A percentile compares a stretch with the other conserved stretches of the same genome.
phyloP scores from a whole-genome alignment of 768 basidiomycete species.

The Vararia minispora region DNA sequence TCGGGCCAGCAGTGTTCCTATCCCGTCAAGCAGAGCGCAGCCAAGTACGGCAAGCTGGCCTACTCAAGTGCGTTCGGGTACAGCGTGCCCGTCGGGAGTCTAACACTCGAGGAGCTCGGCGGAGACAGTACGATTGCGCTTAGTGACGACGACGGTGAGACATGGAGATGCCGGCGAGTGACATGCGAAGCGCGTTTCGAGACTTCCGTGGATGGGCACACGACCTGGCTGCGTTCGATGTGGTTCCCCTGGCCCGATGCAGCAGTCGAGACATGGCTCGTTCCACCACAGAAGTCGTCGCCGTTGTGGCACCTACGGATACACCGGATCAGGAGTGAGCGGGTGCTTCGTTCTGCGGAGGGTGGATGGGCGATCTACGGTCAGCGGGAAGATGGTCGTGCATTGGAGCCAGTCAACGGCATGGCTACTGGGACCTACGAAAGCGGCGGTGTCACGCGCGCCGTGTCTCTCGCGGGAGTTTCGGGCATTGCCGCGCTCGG shows the following conservation, averaged over 20 bases:
- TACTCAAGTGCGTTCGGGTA: conserved; percentile 75
- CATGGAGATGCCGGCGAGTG: conserved; percentile 57
- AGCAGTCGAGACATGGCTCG: conserved; percentile 63
- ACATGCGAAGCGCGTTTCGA: conserved; percentile 52
- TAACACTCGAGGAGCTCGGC: conserved; percentile 59
- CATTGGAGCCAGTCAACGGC: conserved; percentile 35
- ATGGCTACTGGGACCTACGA: conserved; percentile 39
- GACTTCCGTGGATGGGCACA: conserved; percentile 17
- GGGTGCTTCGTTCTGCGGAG: conserved; percentile 49
- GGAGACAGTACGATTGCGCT: conserved; percentile 64
- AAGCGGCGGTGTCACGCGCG: conserved; percentile 35
- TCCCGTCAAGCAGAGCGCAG: conserved; percentile 65
- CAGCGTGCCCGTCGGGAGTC: conserved; percentile 50
- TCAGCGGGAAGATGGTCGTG: conserved; percentile 48
- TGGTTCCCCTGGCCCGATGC: conserved; percentile 73
- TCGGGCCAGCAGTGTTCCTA: conserved; percentile 76
- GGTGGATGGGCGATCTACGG: conserved; percentile 66
- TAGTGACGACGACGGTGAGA: conserved; percentile 59
- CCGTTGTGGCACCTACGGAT: conserved; percentile 63
- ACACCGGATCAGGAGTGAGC: conserved; percentile 45
- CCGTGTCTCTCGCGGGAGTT: conserved; percentile 48
- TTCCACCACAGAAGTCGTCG: conserved; percentile 45
- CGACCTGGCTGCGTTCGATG: conserved; percentile 48
- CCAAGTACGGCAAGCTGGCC: conserved; percentile 70
- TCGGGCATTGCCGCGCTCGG: conserved; percentile 48